These are phyloP conservation scores for Aquilaria malaccensis DNA, from an alignment of 345 rosid genomes.

Conservation along the genomic window DNA sequence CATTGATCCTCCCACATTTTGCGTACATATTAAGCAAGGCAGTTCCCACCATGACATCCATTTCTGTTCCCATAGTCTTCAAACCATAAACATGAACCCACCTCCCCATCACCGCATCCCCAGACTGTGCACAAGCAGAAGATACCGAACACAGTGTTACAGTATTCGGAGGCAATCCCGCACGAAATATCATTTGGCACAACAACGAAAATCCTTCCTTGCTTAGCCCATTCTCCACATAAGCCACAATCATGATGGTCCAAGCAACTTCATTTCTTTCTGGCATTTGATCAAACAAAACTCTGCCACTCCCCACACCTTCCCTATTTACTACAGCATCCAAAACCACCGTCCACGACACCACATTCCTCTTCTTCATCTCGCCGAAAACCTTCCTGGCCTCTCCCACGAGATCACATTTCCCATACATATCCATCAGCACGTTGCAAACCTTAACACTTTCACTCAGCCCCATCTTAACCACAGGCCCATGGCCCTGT, in stretches of 20 bases:
- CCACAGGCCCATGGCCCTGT: slow-evolving; percentile 52
- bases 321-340: slow-evolving; percentile 60
- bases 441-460: slow-evolving; percentile 48
- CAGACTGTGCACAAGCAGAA: slow-evolving; percentile 66
- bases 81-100: slow-evolving; percentile 73
- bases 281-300: slow-evolving; percentile 58
- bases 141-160: slow-evolving; percentile 60
- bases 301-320: slow-evolving; percentile 48
- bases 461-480: slow-evolving; percentile 41
- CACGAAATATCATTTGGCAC: slow-evolving; percentile 34
- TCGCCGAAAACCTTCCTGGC: slow-evolving; percentile 35
- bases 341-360: slow-evolving; percentile 68
- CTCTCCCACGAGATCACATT: slow-evolving; percentile 42
- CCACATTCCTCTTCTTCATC: slow-evolving; percentile 49
- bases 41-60: slow-evolving; percentile 57
- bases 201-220: slow-evolving; percentile 40
- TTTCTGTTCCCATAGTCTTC: slow-evolving; percentile 43
- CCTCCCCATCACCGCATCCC: slow-evolving; percentile 48
- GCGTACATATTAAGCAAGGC: slow-evolving; percentile 86
- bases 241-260: slow-evolving; percentile 64
- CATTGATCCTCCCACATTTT: slow-evolving; percentile 59
- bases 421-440: slow-evolving; percentile 67
- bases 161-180: slow-evolving; percentile 31
- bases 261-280: slow-evolving; percentile 65
- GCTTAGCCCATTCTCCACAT: slow-evolving; percentile 53